A percentile compares a stretch with the other conserved stretches of the same genome.
Conservation (phyloP, 2,329 filamentous ascomycete genomes). For the Fusarium mexicanum region DNA sequence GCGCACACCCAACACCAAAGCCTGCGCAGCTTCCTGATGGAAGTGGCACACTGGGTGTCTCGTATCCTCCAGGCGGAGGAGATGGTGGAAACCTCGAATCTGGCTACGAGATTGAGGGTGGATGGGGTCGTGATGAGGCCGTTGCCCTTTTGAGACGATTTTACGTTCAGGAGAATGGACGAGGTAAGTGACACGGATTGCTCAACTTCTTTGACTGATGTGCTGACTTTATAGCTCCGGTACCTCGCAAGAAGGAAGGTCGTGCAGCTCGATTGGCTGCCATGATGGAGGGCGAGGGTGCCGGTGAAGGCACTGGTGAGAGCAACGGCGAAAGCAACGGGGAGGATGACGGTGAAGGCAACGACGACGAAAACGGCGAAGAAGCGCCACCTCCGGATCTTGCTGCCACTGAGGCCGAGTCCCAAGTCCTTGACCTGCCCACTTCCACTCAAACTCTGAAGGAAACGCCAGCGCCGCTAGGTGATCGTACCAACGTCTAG, state of each 20-base stretch:
- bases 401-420: background rate
- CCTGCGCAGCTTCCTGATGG: conserved; percentile 51
- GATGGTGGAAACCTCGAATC: conserved; percentile 77
- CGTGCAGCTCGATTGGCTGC: conserved; percentile 63
- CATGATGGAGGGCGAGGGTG: conserved; percentile 59
- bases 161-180: conserved; percentile 97
- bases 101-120: conserved; percentile 84
- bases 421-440: conserved; percentile 17
- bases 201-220: too few relatives aligned
- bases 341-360: background rate
- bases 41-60: conserved; percentile 49
- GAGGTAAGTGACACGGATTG: conserved; percentile 65
- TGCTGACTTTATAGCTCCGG: conserved; percentile 52
- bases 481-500: conserved; percentile 22
- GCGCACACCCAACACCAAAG: conserved; percentile 51
- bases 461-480: conserved; percentile 14
- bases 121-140: conserved; percentile 89
- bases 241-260: conserved; percentile 65
- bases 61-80: conserved; percentile 53
- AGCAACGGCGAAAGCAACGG: background rate
- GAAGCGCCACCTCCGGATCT: background rate
- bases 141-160: conserved; percentile 93
- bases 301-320: conserved; percentile 39
- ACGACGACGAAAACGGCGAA: conserved; percentile 51
- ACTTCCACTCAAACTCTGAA: conserved; percentile 19